phyloP scores from a whole-genome alignment of 306 rosid genomes.

The Lotus japonicus region DNA sequence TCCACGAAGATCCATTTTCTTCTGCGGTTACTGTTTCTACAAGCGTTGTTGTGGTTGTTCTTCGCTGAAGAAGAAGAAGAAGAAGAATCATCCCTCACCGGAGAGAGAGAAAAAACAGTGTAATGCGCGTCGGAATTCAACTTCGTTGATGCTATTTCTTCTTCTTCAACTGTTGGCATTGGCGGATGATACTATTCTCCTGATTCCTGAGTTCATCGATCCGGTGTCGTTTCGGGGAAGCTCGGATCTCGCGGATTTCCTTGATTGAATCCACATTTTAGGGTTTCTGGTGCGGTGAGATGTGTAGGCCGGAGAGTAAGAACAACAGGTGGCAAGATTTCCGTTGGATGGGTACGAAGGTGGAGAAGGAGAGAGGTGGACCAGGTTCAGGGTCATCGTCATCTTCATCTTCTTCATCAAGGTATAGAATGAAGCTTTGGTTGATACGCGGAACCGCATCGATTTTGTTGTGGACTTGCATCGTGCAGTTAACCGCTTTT shows the following conservation, averaged over 20 bases:
- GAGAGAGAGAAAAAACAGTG: too few species aligned
- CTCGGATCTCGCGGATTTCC: constrained; percentile 25
- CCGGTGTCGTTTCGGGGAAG: not conserved
- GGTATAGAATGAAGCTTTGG: constrained; percentile 88
- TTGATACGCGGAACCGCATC: constrained; percentile 86
- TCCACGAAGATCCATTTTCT: too few species aligned
- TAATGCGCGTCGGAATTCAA: constrained; percentile 12
- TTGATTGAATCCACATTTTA: constrained; percentile 15
- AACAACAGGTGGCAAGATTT: constrained; percentile 24
- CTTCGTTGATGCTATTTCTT: not conserved
- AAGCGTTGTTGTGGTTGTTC: not conserved
- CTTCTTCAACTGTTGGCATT: constrained; percentile 11
- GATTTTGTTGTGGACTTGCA: constrained; percentile 83
- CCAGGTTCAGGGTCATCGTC: not conserved
- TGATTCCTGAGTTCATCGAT: not conserved
- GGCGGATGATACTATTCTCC: not conserved
- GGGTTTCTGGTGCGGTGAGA: constrained; percentile 28
- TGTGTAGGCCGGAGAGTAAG: constrained; percentile 39
- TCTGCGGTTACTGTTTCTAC: constrained; percentile 4
- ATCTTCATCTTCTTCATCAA: constrained; percentile 21
- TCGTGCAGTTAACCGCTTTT: constrained; percentile 81
- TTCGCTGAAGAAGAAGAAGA: not conserved
- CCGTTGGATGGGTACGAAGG: constrained; percentile 68
- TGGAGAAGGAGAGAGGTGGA: constrained; percentile 42
- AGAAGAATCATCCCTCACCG: too few species aligned